Evolutionary conservation across 495 filamentous ascomycete species (phyloP).

Genomic region (Penicillium waksmanii): DNA sequence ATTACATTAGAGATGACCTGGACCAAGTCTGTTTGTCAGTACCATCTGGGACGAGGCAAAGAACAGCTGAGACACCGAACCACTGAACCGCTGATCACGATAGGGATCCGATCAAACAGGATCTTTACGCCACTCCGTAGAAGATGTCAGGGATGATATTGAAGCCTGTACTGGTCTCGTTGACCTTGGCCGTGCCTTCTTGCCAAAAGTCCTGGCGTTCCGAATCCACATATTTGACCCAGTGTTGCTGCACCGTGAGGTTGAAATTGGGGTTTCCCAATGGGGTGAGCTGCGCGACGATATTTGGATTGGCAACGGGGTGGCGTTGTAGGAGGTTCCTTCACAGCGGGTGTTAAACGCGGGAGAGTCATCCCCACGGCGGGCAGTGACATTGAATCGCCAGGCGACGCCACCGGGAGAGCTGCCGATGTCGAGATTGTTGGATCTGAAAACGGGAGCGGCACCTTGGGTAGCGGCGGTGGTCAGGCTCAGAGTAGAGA

Average conservation of each 20-base stretch:
- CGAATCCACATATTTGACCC: conserved; percentile 25
- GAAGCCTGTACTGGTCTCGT: conserved; percentile 11
- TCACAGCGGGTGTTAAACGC: conserved; percentile 46
- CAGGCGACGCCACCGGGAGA: conserved; percentile 42
- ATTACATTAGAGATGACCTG: not conserved
- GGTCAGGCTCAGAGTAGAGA: conserved; percentile 35
- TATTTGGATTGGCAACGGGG: conserved; percentile 30
- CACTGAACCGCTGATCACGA: not conserved
- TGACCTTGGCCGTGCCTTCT: conserved; percentile 21
- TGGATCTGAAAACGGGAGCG: conserved; percentile 30
- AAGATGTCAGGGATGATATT: conserved; percentile 21
- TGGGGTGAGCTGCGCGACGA: conserved; percentile 32
- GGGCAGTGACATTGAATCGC: conserved; percentile 39
- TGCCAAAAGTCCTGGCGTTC: conserved; percentile 20
- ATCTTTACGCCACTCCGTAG: conserved; percentile 26
- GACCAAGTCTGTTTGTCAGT: not conserved
- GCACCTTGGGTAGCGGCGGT: conserved; percentile 22
- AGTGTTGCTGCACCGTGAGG: conserved; percentile 40
- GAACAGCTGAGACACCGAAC: not conserved
- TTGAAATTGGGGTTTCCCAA: conserved; percentile 35
- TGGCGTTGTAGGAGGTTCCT: conserved; percentile 30
- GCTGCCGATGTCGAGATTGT: conserved; percentile 38
- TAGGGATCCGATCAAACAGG: not conserved
- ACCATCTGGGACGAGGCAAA: not conserved
- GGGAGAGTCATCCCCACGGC: conserved; percentile 35